phyloP scores from a whole-genome alignment of 768 basidiomycete species.

The Hortiboletus campestris region DNA sequence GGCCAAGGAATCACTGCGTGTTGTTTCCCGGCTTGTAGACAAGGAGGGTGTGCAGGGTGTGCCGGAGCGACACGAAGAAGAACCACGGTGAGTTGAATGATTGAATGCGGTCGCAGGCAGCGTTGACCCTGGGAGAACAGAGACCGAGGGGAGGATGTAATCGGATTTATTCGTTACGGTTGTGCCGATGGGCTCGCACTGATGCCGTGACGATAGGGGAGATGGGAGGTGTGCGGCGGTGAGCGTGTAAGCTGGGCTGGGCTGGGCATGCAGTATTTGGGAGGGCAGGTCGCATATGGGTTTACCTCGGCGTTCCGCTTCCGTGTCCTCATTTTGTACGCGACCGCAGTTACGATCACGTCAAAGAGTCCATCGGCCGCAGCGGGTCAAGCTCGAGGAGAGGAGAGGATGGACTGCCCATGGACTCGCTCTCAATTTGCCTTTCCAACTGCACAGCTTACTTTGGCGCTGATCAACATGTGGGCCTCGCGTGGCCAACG shows the following conservation, averaged over 20 bases:
- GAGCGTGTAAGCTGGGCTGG: constrained; percentile 16
- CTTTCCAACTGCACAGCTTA: constrained; percentile 13
- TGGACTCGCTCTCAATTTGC: not conserved
- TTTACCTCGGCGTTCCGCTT: constrained; percentile 28
- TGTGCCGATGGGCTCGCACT: constrained; percentile 54
- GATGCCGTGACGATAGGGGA: constrained; percentile 40
- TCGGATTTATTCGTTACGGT: constrained; percentile 56
- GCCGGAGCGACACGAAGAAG: constrained; percentile 30
- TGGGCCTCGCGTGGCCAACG: constrained; percentile 12
- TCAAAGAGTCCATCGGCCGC: not conserved
- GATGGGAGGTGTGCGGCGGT: not conserved
- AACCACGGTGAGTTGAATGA: constrained; percentile 45
- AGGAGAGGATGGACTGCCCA: not conserved
- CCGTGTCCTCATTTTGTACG: constrained; percentile 20
- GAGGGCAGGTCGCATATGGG: constrained; percentile 6
- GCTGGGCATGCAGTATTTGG: constrained; percentile 29
- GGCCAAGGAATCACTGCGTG: constrained; percentile 55
- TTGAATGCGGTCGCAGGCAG: not conserved
- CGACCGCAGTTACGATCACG: not conserved
- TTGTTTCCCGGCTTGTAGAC: constrained; percentile 61
- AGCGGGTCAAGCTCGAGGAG: not conserved
- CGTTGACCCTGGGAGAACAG: constrained; percentile 32
- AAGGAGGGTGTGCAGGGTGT: constrained; percentile 52
- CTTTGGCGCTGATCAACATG: constrained; percentile 14
- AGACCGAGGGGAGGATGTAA: constrained; percentile 44